Evolutionary conservation across 768 basidiomycete genomes (phyloP), one percentile per base, ranked within the genome.

Genomic region (Termitomyces sp.): DNA sequence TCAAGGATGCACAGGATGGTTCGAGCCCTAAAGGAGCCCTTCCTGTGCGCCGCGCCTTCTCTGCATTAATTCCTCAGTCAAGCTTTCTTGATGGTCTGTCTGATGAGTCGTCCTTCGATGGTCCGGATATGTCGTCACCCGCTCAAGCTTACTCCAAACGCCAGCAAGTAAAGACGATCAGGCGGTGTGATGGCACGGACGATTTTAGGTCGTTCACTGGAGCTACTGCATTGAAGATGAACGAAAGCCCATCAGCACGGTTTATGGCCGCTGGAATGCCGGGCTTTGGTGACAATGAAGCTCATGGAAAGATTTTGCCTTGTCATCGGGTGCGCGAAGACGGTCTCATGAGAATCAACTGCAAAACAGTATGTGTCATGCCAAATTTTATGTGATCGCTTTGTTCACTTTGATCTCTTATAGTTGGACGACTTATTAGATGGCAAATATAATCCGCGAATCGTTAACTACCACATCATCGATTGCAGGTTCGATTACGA

Each of bases 401-500:
- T 47, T 59, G 44, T 48, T 64, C 70, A 63, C 59, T 62, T 41
- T 5, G 57, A 32, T 54, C 28, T 4, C 48, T 55, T 63, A 13
- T 64, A 96, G 95, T 73, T 99, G 69, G 83, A 94, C 64, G 75
- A 79, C 14, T 77, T 98, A 14, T 73, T 98, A 35, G 83, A 87
- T 50, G 95, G 96, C 26, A 78, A 74, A 63, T 98, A 84, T 72
- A 73, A 83, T 53, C 69, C 80, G 20, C 74, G 81, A 61, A 85
- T 96, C 58, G 77, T 80, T 41, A 78, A 84, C 49, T 97, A 79
- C 71, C 82, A 89, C 65, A 74, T 99, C 58, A 88, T 99, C 65
- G 97, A 99, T 74, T 98, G 97, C 72, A 90, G 97, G 46, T 99
- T 98, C 72, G 93, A 94, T 63, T 99, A 97, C 68, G 97, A 99